Conservation (phyloP, 2,329 filamentous ascomycete genomes). For the Penicillium sp. region DNA sequence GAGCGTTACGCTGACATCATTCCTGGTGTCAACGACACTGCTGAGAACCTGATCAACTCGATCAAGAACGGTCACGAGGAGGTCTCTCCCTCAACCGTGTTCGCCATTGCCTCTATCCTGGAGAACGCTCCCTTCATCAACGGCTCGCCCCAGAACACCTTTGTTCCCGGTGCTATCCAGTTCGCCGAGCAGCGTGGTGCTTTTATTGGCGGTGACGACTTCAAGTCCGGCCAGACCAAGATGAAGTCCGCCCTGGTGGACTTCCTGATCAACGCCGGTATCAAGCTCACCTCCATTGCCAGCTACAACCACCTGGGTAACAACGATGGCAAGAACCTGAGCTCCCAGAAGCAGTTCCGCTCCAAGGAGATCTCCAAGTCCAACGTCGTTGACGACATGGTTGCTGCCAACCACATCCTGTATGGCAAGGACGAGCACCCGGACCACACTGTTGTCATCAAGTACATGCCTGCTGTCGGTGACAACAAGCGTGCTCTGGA, state of each 20-base stretch:
- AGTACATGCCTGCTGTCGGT: constrained; percentile 99
- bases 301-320: constrained; percentile 99
- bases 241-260: constrained; percentile 99
- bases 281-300: constrained; percentile 97
- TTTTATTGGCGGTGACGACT: constrained; percentile 97
- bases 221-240: constrained; percentile 99
- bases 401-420: constrained; percentile 87
- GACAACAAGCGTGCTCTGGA: constrained; percentile 99
- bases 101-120: constrained; percentile 90
- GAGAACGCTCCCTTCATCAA: constrained; percentile 96
- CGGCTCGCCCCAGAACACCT: constrained; percentile 98
- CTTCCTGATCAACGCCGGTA: constrained; percentile 97
- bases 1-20: constrained; percentile 92
- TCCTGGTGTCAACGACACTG: constrained; percentile 90
- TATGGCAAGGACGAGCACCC: constrained; percentile 94
- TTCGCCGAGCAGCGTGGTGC: constrained; percentile 83
- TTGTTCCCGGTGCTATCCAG: constrained; percentile 88
- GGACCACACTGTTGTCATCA: constrained; percentile 98
- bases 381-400: constrained; percentile 99
- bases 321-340: constrained; percentile 98
- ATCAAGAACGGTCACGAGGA: constrained; percentile 87
- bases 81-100: constrained; percentile 92
- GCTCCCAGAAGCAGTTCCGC: constrained; percentile 96
- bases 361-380: constrained; percentile 99
- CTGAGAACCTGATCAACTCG: constrained; percentile 85